Evolutionary conservation across 768 basidiomycete species (phyloP), one percentile per base, ranked within the genome.

Genomic region (Auriscalpium vulgare): DNA sequence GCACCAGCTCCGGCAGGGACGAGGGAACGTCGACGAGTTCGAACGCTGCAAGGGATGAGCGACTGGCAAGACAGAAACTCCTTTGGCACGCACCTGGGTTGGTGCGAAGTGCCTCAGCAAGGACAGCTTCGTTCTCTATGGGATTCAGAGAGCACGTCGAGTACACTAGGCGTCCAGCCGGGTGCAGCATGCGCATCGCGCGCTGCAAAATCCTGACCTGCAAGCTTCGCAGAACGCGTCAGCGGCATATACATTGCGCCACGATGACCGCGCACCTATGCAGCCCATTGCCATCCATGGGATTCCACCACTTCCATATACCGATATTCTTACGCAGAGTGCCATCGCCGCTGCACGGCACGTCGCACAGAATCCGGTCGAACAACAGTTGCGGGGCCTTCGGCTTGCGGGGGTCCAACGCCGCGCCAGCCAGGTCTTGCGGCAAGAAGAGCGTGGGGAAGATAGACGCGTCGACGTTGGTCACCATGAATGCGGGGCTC

Each of bases 141-240:
- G 97, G 97, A 68, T 98, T 98, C 61, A 98, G 75, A 0, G 95
- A 97, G 65, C 97, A 98, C 0, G 97, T 99, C 6, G 97, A 98
- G 68, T 98, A 99, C 16, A 98, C 95, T 59, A 98, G 87, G 37
- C 89, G 84, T 8, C 95, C 95, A n/a, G 85, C 81, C 35, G 85
- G 84, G 59, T 80, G 78, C 43, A 99, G 79, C 72, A 98, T 79
- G 55, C 85, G 83, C 90, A 99, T 97, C 1, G 87, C 95, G 17
- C 97, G 87, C 58, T 87, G 79, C 17, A 98, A 79, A 62, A 99
- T 98, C 17, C 97, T 87, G 43, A 93, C 75, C 67, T 99, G 97
- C 35, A 99, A 76, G 10, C 93, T 97, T 37, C 34, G 38, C 29
- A 21, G 10, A 38, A 35, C 13, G n/a, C n/a, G 4, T 3, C 40